These are phyloP conservation scores for Eimeria maxima DNA, from an alignment of 169 alveolate genomes.

Conservation along the genomic window DNA sequence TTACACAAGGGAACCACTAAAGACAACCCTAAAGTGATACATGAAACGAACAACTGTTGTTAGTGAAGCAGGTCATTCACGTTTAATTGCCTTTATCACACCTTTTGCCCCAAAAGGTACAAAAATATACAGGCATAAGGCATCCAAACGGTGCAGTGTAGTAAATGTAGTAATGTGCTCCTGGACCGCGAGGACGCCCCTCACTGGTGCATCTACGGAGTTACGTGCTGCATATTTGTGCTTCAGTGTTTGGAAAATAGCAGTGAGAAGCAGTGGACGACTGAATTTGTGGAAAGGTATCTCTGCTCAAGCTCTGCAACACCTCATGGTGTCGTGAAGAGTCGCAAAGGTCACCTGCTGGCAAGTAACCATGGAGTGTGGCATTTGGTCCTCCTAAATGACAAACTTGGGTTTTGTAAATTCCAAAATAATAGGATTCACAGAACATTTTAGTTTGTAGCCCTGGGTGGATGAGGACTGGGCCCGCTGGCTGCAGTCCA, in stretches of 20 bases:
- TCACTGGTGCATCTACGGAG: not conserved
- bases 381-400: not conserved
- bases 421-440: not conserved
- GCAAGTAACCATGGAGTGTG: not conserved
- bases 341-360: conserved; percentile 12
- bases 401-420: not conserved
- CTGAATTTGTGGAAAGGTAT: not conserved
- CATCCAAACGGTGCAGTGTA: not conserved
- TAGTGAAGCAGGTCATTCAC: too few relatives aligned
- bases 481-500: conserved; percentile 61
- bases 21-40: not conserved
- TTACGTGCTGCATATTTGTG: not conserved
- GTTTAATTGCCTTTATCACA: not conserved
- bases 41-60: not conserved
- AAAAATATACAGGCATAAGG: not conserved
- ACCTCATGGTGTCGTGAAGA: not conserved
- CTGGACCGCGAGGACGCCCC: not conserved
- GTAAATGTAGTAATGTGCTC: not conserved
- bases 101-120: not conserved
- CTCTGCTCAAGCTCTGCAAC: conserved; percentile 16
- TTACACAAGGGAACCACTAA: not conserved
- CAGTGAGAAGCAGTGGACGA: not conserved
- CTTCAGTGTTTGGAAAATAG: not conserved
- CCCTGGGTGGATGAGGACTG: not conserved
- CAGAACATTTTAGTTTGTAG: not conserved